Percentiles rank a stretch among this genome's conserved stretches.
Conservation (phyloP, 257 asterid genomes). For the Striga asiatica region DNA sequence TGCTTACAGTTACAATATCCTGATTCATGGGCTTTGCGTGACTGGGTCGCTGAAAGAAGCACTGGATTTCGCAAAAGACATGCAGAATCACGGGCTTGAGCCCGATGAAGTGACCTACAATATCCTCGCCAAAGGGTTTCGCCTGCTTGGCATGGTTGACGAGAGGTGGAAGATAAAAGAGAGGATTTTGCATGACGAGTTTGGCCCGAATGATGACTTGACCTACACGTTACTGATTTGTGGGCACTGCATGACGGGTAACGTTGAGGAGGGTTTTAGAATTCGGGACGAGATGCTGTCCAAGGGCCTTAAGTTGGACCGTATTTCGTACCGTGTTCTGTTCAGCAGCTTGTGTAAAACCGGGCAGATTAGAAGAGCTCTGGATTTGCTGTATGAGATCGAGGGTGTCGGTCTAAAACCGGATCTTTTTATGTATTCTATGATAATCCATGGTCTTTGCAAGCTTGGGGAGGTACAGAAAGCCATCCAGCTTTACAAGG, state of each 20-base stretch:
- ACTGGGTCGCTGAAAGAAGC: constrained; percentile 72
- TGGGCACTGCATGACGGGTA: constrained; percentile 48
- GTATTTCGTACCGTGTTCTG: constrained; percentile 31
- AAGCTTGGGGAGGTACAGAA: constrained; percentile 42
- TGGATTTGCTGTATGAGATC: constrained; percentile 41
- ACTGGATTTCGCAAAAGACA: constrained; percentile 37
- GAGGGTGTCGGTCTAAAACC: constrained; percentile 38
- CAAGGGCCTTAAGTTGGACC: constrained; percentile 33
- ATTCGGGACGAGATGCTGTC: constrained; percentile 48
- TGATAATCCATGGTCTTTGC: constrained; percentile 55
- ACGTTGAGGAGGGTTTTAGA: constrained; percentile 41
- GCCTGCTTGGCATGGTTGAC: constrained; percentile 44
- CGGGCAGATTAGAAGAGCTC: constrained; percentile 44
- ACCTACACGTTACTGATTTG: constrained; percentile 43
- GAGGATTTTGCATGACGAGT: constrained; percentile 25
- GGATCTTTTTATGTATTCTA: constrained; percentile 46
- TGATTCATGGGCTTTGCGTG: constrained; percentile 57
- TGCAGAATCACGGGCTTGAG: constrained; percentile 61
- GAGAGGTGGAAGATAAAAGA: constrained; percentile 29
- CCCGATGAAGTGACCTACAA: constrained; percentile 61
- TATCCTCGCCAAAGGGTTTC: constrained; percentile 63
- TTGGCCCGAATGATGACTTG: constrained; percentile 28
- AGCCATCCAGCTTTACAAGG: constrained; percentile 38
- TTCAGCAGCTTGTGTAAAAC: constrained; percentile 53
- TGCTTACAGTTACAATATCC: constrained; percentile 51